A percentile compares a stretch with the other conserved stretches of the same genome.
Conservation (phyloP, 371 early-diverging fungal genomes). For the Dichotomocladium elegans region DNA sequence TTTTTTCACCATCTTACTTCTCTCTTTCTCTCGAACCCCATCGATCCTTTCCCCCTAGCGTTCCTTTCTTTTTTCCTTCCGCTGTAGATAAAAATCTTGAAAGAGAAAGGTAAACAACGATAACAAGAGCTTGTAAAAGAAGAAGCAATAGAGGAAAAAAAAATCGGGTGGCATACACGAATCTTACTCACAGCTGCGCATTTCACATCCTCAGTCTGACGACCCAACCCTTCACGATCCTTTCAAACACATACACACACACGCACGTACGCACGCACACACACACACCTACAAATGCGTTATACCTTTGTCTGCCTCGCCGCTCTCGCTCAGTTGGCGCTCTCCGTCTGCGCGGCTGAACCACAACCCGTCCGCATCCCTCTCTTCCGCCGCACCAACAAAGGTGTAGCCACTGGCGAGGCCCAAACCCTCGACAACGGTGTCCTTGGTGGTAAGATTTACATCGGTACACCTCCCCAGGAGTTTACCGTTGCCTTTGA, state of each 20-base stretch:
- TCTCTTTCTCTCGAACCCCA: conserved; percentile 1
- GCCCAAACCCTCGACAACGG: conserved; percentile 40
- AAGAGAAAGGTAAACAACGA: conserved; percentile 8
- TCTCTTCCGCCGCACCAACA: conserved; percentile 31
- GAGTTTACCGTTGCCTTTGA: conserved; percentile 47
- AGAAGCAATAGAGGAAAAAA: background rate
- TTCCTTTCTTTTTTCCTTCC: conserved; percentile 13
- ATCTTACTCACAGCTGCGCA: background rate
- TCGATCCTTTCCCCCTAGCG: no score
- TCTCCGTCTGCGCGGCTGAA: no score
- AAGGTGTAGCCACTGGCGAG: conserved; percentile 35
- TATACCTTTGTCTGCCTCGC: conserved; percentile 38
- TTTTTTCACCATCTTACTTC: conserved; percentile 3
- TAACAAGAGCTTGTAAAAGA: background rate
- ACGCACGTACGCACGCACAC: no score
- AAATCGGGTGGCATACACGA: background rate
- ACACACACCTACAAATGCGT: conserved; percentile 26
- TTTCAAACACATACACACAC: background rate
- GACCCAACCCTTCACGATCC: background rate
- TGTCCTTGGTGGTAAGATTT: conserved; percentile 45
- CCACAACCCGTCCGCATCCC: conserved; percentile 39
- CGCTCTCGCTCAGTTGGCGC: conserved; percentile 38
- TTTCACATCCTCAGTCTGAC: background rate
- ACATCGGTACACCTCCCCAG: conserved; percentile 43
- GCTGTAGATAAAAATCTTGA: background rate